Conservation (phyloP, 2,329 filamentous ascomycete species). For the Eurotiales sp. region DNA sequence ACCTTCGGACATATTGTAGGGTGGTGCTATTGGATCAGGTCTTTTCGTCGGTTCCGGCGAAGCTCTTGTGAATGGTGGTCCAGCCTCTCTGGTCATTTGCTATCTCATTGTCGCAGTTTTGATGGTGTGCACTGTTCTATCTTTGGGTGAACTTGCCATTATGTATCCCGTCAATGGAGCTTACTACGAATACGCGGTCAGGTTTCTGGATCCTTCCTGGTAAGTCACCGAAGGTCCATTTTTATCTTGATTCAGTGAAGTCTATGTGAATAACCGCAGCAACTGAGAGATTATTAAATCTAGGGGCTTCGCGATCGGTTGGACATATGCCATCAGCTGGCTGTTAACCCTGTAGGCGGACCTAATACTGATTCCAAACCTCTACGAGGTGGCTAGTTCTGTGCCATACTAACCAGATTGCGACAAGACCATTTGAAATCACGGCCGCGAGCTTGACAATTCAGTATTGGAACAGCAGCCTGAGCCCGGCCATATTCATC, state of each 20-base stretch:
- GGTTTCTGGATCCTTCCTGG: conserved; percentile 91
- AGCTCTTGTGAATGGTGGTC: conserved; percentile 68
- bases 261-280: too few species aligned
- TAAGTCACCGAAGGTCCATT: too few species aligned
- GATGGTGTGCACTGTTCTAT: conserved; percentile 89
- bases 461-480: conserved; percentile 66
- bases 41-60: conserved; percentile 80
- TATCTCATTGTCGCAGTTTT: conserved; percentile 77
- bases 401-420: too few species aligned
- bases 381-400: too few species aligned
- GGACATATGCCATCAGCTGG: conserved; percentile 93
- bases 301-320: conserved; percentile 93
- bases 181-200: conserved; percentile 86
- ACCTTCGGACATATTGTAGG: too few species aligned
- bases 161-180: conserved; percentile 87
- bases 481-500: conserved; percentile 73
- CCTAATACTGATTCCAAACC: too few species aligned
- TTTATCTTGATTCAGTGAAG: too few species aligned
- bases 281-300: too few species aligned
- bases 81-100: conserved; percentile 73
- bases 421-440: conserved; percentile 79
- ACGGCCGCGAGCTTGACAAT: conserved; percentile 83
- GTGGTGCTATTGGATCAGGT: too few species aligned
- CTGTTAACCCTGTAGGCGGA: conserved; percentile 74
- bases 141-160: conserved; percentile 86